A percentile compares a stretch with the other conserved stretches of the same genome.
Evolutionary conservation across 176 grass and related monocot species (phyloP).

Genomic region (Rhynchospora tenuis): DNA sequence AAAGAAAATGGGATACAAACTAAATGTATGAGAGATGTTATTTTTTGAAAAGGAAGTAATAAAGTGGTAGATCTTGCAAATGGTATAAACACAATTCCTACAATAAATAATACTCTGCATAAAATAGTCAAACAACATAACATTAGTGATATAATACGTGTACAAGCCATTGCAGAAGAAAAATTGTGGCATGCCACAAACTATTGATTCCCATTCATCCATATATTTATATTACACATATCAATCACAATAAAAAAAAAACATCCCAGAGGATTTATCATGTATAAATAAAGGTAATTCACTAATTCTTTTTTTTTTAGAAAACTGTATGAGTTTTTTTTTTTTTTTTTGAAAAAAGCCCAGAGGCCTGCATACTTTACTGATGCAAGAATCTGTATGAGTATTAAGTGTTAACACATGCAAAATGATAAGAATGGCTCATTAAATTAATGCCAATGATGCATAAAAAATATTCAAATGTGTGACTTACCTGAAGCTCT

Average conservation of each 20-base stretch:
- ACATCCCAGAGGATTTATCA: too few species aligned
- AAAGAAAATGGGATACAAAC: not conserved
- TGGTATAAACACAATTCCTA: not conserved
- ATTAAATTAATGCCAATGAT: not conserved
- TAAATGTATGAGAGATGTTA: not conserved
- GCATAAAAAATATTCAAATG: not conserved
- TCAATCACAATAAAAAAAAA: too few species aligned
- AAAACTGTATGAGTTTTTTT: not conserved
- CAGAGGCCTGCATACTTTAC: too few species aligned
- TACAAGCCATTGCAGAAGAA: not conserved
- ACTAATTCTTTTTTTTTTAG: too few species aligned
- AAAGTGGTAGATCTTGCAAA: not conserved
- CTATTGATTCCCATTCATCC: not conserved
- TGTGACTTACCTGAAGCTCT: conserved; percentile 65
- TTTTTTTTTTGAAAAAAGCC: too few species aligned
- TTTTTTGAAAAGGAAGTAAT: not conserved
- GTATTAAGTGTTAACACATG: not conserved
- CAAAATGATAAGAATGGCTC: not conserved
- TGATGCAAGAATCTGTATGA: too few species aligned
- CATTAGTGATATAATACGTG: not conserved
- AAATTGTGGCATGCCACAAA: not conserved
- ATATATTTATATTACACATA: not conserved
- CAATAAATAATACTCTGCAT: not conserved
- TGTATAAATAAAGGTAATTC: too few species aligned
- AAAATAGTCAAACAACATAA: not conserved